Evolutionary conservation across 352 stramenopile genomes (phyloP).

Genomic region (Phytophthora melonis): DNA sequence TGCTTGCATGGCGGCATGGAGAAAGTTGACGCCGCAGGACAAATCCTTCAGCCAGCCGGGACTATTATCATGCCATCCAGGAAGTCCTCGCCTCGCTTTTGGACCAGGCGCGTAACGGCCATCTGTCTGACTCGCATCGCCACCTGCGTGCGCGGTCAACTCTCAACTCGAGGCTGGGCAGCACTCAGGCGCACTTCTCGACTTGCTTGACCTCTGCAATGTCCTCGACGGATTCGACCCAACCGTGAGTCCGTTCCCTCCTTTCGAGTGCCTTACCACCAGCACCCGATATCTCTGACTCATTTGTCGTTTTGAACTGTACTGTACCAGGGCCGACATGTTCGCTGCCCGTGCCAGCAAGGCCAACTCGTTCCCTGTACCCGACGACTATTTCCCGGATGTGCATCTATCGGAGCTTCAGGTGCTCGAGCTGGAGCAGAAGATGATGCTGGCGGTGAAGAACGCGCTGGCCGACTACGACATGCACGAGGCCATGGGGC

Average conservation of each 20-base stretch:
- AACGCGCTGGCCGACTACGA: conserved; percentile 57
- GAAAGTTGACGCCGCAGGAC: too few relatives aligned
- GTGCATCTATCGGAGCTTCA: conserved; percentile 43
- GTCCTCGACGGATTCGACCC: conserved; percentile 4
- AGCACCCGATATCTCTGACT: not conserved
- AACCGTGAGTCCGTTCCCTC: conserved; percentile 5
- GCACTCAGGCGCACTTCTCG: conserved; percentile 17
- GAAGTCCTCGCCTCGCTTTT: too few relatives aligned
- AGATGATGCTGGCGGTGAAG: conserved; percentile 46
- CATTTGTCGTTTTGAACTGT: conserved; percentile 9
- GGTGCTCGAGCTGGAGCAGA: conserved; percentile 43
- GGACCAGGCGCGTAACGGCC: conserved; percentile 7
- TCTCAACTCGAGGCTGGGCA: conserved; percentile 10
- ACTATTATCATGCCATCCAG: too few relatives aligned
- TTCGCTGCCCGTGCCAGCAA: conserved; percentile 13
- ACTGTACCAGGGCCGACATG: conserved; percentile 21
- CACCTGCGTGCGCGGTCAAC: conserved; percentile 21
- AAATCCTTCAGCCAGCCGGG: too few relatives aligned
- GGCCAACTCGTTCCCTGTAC: conserved; percentile 39
- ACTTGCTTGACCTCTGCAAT: conserved; percentile 13
- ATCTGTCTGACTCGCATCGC: conserved; percentile 38
- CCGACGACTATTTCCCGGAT: conserved; percentile 54
- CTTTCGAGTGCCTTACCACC: not conserved
- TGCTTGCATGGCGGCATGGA: not conserved
- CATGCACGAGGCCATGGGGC: conserved; percentile 51